Evolutionary conservation across 2,329 filamentous ascomycete species (phyloP).

Genomic region (Ambrosiella xylebori): DNA sequence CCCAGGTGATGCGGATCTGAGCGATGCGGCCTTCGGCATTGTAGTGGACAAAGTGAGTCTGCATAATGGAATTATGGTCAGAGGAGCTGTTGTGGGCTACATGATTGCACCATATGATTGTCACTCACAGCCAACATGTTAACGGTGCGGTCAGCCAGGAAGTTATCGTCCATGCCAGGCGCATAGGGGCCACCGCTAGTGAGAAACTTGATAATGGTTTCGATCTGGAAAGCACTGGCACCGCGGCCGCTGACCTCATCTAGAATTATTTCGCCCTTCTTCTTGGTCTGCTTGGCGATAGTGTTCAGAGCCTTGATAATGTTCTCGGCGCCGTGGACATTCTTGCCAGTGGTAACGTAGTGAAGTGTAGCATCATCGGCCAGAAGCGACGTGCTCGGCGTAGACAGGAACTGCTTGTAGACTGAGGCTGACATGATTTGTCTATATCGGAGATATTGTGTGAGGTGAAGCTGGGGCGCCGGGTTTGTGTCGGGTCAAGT

Average conservation of each 20-base stretch:
- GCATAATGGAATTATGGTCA: constrained; percentile 10
- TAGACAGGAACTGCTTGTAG: constrained; percentile 57
- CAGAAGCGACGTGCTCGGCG: constrained; percentile 46
- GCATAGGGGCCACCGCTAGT: constrained; percentile 72
- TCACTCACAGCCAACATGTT: constrained; percentile 35
- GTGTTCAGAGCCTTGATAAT: constrained; percentile 69
- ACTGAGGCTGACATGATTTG: constrained; percentile 20
- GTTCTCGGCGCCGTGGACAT: constrained; percentile 50
- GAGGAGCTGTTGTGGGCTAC: neutral
- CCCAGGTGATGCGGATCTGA: constrained; percentile 85
- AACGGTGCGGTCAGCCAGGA: constrained; percentile 66
- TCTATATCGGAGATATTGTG: neutral
- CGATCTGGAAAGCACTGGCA: constrained; percentile 63
- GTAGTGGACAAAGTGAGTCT: constrained; percentile 84
- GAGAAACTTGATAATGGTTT: constrained; percentile 68
- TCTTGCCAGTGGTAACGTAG: constrained; percentile 80
- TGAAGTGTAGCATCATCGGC: constrained; percentile 52
- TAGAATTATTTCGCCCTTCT: constrained; percentile 64
- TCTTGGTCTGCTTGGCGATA: constrained; percentile 58
- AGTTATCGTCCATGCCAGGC: constrained; percentile 84
- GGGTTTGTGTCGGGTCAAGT: neutral
- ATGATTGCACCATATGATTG: neutral
- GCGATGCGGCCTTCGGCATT: constrained; percentile 59
- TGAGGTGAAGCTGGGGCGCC: neutral
- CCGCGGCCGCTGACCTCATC: constrained; percentile 55